A percentile compares a stretch with the other conserved stretches of the same genome.
Evolutionary conservation across 2,329 filamentous ascomycete genomes (phyloP).

Genomic region (Ceratocystis harringtonii): DNA sequence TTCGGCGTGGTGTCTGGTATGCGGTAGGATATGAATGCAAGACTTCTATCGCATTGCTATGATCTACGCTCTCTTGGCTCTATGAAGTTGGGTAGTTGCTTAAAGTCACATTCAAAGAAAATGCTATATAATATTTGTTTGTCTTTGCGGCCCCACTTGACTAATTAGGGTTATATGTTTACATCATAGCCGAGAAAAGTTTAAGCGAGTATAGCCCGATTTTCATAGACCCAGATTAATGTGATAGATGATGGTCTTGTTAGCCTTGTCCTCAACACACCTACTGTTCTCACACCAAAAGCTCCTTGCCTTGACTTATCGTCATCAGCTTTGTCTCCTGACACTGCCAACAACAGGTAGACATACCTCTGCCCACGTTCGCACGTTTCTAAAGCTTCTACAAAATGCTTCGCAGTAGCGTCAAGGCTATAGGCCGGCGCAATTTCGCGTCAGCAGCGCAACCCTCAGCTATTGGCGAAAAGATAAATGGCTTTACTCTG

Average conservation of each 20-base stretch:
- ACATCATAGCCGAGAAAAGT: background rate
- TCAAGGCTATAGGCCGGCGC: conserved; percentile 15
- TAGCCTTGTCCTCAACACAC: background rate
- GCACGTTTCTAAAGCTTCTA: background rate
- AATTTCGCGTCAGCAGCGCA: conserved; percentile 15
- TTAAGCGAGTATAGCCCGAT: background rate
- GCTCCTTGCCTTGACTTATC: background rate
- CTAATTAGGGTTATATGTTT: background rate
- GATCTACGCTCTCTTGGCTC: background rate
- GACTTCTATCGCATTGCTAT: background rate
- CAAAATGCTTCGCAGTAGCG: conserved; percentile 15
- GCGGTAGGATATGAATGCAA: background rate
- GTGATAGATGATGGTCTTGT: background rate
- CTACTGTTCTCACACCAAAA: background rate
- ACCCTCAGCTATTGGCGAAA: conserved; percentile 58
- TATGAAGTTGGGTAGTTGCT: background rate
- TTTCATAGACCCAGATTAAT: background rate
- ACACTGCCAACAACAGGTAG: background rate
- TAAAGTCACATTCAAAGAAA: background rate
- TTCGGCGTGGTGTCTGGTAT: background rate
- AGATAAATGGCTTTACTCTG: conserved; percentile 86
- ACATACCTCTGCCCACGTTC: background rate
- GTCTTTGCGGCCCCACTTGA: background rate
- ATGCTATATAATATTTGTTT: background rate
- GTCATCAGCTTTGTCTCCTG: background rate